phyloP scores from a whole-genome alignment of 768 basidiomycete species.

The Naganishia kalamii region DNA sequence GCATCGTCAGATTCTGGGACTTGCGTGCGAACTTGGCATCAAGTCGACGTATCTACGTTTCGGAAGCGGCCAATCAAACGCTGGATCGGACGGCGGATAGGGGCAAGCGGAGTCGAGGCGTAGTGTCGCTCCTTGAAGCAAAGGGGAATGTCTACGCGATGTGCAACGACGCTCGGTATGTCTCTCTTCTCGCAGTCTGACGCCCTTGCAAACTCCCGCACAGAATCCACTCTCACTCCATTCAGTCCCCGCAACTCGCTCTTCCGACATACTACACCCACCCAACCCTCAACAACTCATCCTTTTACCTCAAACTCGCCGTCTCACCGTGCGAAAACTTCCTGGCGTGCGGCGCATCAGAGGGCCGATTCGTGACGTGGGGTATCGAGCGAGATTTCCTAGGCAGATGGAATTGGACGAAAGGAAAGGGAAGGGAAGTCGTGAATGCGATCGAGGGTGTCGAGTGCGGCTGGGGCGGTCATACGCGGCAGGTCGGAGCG shows the following conservation, averaged over 20 bases:
- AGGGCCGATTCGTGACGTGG: conserved; percentile 65
- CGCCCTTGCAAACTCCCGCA: too few species aligned
- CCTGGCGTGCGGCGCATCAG: conserved; percentile 69
- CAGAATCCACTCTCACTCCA: conserved; percentile 38
- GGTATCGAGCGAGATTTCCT: conserved; percentile 51
- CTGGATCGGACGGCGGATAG: conserved; percentile 19
- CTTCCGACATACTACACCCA: conserved; percentile 52
- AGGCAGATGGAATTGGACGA: not conserved
- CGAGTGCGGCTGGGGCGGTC: conserved; percentile 6
- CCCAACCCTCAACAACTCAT: conserved; percentile 57
- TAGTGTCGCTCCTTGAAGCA: conserved; percentile 11
- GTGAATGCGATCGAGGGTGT: not conserved
- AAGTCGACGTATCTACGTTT: conserved; percentile 17
- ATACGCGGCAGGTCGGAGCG: conserved; percentile 63
- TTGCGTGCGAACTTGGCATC: conserved; percentile 52
- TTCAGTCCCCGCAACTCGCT: conserved; percentile 22
- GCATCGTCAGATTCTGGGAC: conserved; percentile 82
- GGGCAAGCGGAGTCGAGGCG: conserved; percentile 7
- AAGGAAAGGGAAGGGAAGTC: not conserved
- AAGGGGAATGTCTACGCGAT: conserved; percentile 62
- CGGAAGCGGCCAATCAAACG: conserved; percentile 16
- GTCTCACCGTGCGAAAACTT: conserved; percentile 79
- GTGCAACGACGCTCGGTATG: conserved; percentile 60
- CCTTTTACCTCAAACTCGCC: conserved; percentile 73
- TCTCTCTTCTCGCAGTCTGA: not conserved